phyloP scores from a whole-genome alignment of 352 stramenopile genomes.

The Lagenidium sp. region DNA sequence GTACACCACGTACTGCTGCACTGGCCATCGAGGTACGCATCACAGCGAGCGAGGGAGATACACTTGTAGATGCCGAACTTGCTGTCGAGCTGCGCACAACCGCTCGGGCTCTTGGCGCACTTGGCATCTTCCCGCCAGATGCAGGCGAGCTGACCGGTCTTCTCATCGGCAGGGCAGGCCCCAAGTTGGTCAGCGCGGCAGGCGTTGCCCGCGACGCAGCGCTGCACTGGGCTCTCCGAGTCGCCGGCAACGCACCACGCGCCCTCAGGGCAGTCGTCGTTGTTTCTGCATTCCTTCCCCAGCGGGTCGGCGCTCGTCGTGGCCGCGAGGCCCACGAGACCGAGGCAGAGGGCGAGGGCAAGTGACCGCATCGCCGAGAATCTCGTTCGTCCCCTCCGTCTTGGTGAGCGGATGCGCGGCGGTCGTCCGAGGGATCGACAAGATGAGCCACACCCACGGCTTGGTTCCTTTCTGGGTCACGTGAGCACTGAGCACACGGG shows the following conservation, averaged over 20 bases:
- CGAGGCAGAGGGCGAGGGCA: constrained; percentile 11
- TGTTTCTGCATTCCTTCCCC: constrained; percentile 46
- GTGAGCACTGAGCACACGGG: too few relatives aligned
- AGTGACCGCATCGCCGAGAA: too few relatives aligned
- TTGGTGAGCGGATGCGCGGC: too few relatives aligned
- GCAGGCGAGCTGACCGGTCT: constrained; percentile 59
- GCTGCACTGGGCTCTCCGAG: constrained; percentile 43
- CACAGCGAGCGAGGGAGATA: constrained; percentile 63
- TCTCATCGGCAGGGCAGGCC: constrained; percentile 46
- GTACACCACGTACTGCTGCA: constrained; percentile 41
- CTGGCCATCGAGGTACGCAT: constrained; percentile 45
- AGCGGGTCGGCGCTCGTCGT: constrained; percentile 12
- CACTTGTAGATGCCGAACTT: constrained; percentile 68
- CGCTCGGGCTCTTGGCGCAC: constrained; percentile 4
- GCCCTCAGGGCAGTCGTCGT: constrained; percentile 44
- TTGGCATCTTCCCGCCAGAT: constrained; percentile 32
- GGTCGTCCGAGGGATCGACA: too few relatives aligned
- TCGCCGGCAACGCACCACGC: constrained; percentile 73
- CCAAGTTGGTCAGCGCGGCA: constrained; percentile 41
- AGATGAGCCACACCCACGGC: too few relatives aligned
- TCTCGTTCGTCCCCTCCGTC: too few relatives aligned
- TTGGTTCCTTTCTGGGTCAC: too few relatives aligned
- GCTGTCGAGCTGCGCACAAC: constrained; percentile 22
- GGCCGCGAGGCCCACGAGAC: constrained; percentile 1
- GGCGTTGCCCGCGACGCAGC: constrained; percentile 44